A percentile compares a stretch with the other conserved stretches of the same genome.
These are phyloP conservation scores for Russula dissimulans DNA, from an alignment of 768 basidiomycete genomes.

Conservation along the genomic window DNA sequence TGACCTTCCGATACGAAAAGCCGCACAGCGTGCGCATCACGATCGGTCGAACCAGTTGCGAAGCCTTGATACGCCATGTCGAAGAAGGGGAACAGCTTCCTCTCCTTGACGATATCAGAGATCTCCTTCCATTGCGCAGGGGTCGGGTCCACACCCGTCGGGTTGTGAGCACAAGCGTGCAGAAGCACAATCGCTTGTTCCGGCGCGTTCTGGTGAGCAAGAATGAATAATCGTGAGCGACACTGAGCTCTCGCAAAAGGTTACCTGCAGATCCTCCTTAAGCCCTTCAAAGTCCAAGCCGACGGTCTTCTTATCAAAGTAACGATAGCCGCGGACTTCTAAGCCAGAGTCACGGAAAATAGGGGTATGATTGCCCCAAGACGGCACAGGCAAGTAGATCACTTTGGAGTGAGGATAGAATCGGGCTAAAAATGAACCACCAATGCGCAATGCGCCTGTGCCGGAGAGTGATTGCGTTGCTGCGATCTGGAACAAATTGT, in stretches of 20 bases:
- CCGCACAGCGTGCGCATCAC: conserved; percentile 91
- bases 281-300: conserved; percentile 89
- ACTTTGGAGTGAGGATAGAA: conserved; percentile 81
- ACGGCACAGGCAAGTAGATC: conserved; percentile 87
- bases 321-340: conserved; percentile 86
- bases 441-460: conserved; percentile 94
- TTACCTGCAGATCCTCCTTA: conserved; percentile 75
- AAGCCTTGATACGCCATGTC: conserved; percentile 99
- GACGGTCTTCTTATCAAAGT: conserved; percentile 88
- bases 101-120: conserved; percentile 79
- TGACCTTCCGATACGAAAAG: conserved; percentile 89
- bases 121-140: conserved; percentile 87
- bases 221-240: not conserved
- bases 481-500: conserved; percentile 45
- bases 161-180: conserved; percentile 98
- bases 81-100: conserved; percentile 93
- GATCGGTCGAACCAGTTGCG: conserved; percentile 83
- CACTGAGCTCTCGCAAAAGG: conserved; percentile 19
- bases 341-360: conserved; percentile 92
- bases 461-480: conserved; percentile 94
- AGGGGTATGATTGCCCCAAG: conserved; percentile 96
- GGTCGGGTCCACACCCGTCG: conserved; percentile 96
- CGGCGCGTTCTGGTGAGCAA: conserved; percentile 29
- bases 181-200: conserved; percentile 79
- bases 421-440: conserved; percentile 82